Conservation (phyloP, 1,139 yeast genomes). For the Pneumocystis oryctolagi region DNA sequence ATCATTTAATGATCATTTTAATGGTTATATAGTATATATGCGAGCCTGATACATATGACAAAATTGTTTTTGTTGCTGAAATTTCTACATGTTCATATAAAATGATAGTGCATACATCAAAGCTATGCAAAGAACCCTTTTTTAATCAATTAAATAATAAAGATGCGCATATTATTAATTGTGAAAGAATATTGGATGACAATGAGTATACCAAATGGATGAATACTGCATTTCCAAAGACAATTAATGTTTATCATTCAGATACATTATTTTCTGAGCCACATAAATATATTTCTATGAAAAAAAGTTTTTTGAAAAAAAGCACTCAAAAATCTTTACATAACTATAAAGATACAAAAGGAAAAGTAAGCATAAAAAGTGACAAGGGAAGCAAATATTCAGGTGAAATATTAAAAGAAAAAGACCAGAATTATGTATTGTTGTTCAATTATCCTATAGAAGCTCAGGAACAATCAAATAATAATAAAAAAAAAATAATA, state of each 20-base stretch:
- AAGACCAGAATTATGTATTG: background rate
- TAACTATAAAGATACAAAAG: background rate
- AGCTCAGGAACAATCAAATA: background rate
- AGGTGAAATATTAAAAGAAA: background rate
- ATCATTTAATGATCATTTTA: background rate
- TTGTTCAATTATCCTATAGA: background rate
- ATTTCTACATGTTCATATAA: conserved; percentile 58
- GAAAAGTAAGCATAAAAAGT: background rate
- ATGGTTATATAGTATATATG: conserved; percentile 27
- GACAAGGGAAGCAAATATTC: background rate
- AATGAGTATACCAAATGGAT: conserved; percentile 5
- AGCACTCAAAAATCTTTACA: background rate
- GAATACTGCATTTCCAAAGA: conserved; percentile 7
- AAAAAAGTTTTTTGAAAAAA: background rate
- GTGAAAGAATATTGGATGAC: conserved; percentile 25
- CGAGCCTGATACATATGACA: conserved; percentile 28
- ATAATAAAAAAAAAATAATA: background rate
- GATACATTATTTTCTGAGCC: background rate
- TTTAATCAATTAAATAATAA: conserved; percentile 34
- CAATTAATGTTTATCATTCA: background rate
- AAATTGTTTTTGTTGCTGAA: conserved; percentile 41
- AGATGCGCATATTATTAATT: conserved; percentile 30
- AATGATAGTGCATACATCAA: conserved; percentile 43
- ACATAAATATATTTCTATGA: background rate
- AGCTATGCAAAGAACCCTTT: conserved; percentile 40